A percentile compares a stretch with the other conserved stretches of the same genome.
phyloP scores from a whole-genome alignment of 176 grass and related monocot species.

The Zea mays region DNA sequence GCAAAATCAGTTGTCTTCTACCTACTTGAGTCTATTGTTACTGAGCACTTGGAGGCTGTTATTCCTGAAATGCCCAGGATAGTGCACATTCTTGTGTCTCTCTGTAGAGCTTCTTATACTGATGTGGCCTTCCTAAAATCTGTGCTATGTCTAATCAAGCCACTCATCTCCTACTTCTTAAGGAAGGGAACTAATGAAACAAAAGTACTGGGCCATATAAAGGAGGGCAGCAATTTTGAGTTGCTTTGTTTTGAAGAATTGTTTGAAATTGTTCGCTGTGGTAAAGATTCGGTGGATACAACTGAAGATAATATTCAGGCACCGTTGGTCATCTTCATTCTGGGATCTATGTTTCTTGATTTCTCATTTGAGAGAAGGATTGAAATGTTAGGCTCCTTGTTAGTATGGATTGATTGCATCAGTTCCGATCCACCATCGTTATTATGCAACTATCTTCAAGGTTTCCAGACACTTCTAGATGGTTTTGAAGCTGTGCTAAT shows the following conservation, averaged over 20 bases:
- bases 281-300: slow-evolving; percentile 50
- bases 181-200: slow-evolving; percentile 52
- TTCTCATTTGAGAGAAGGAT: slow-evolving; percentile 81
- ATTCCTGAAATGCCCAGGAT: slow-evolving; percentile 86
- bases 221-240: slow-evolving; percentile 63
- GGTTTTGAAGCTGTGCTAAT: slow-evolving; percentile 57
- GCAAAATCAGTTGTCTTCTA: slow-evolving; percentile 90
- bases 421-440: slow-evolving; percentile 52
- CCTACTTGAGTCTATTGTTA: slow-evolving; percentile 73
- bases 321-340: slow-evolving; percentile 77
- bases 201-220: slow-evolving; percentile 52
- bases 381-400: slow-evolving; percentile 63
- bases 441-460: slow-evolving; percentile 62
- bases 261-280: slow-evolving; percentile 55
- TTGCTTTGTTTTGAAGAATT: slow-evolving; percentile 88
- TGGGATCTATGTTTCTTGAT: slow-evolving; percentile 77
- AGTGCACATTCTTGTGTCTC: slow-evolving; percentile 79
- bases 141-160: slow-evolving; percentile 68
- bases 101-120: slow-evolving; percentile 88
- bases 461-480: slow-evolving; percentile 61
- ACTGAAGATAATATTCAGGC: slow-evolving; percentile 49
- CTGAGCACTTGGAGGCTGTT: slow-evolving; percentile 72
- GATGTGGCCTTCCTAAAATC: slow-evolving; percentile 91
- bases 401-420: slow-evolving; percentile 61
- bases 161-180: slow-evolving; percentile 74